Percentiles rank a stretch among this genome's conserved stretches.
These are phyloP conservation scores for Trypanosoma vivax DNA, from an alignment of 208 protist species.

Conservation along the genomic window DNA sequence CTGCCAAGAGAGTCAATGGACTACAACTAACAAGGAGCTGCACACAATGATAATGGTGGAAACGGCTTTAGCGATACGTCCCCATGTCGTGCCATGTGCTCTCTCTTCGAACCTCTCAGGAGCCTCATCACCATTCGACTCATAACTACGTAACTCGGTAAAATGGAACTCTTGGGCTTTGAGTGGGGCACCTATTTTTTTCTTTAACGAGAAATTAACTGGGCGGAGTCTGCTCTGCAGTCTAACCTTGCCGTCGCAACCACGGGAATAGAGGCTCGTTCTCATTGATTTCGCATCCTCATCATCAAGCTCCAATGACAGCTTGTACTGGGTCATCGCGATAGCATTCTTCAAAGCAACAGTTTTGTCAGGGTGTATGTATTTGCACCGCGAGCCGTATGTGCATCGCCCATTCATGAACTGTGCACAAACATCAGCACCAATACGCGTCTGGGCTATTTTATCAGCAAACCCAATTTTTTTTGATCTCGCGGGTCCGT, in stretches of 20 bases:
- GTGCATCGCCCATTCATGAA: slow-evolving; percentile 23
- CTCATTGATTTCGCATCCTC: slow-evolving; percentile 10
- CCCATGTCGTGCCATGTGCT: background rate
- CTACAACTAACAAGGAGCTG: slow-evolving; percentile 3
- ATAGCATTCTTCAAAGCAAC: slow-evolving; percentile 22
- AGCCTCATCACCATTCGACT: background rate
- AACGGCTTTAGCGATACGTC: slow-evolving; percentile 4
- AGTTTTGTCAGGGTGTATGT: slow-evolving; percentile 30
- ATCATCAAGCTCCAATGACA: slow-evolving; percentile 2
- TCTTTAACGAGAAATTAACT: slow-evolving; percentile 14
- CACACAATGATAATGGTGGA: slow-evolving; percentile 5
- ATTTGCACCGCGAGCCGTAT: slow-evolving; percentile 31
- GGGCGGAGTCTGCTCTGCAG: slow-evolving; percentile 31
- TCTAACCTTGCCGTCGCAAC: background rate
- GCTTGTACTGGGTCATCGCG: slow-evolving; percentile 14
- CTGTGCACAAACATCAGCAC: slow-evolving; percentile 28
- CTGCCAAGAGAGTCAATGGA: slow-evolving; percentile 4
- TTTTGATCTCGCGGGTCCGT: slow-evolving; percentile 12
- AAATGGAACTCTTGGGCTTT: background rate
- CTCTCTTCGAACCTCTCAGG: too few relatives aligned
- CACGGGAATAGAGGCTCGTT: background rate
- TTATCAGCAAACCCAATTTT: slow-evolving; percentile 18
- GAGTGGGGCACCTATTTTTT: background rate
- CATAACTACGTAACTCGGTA: too few relatives aligned
- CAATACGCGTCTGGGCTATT: slow-evolving; percentile 11